Evolutionary conservation across 2,329 filamentous ascomycete species (phyloP), one percentile per base, ranked within the genome.

Genomic region (Penicillium sp.): DNA sequence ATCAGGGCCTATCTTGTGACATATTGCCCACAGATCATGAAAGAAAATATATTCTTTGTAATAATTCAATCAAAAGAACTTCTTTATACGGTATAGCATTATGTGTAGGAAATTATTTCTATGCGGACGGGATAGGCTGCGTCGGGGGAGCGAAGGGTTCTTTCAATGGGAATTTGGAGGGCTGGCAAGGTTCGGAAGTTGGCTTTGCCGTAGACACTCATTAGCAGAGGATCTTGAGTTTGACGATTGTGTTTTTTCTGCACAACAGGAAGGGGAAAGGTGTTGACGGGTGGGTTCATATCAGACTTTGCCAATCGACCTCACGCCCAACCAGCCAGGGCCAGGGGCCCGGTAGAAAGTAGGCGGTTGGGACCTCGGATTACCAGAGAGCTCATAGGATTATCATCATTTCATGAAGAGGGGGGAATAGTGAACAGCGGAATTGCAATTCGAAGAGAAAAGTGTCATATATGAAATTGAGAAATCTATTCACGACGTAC

Each of bases 241-340:
- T 28, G 24, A 28, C 24, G 24, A 28, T 28, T 28, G 24, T 5
- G 5, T 28, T 28, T 5, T 28, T 10, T 28, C 24, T 28, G 5
- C 24, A 34, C 3, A n/a, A n/a, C 16, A 34, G 33, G 13, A 34
- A n/a, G 33, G 33, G 13, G 14, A 8, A 7, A 37, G 14, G 16
- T 11, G 19, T 7, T 40, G 21, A 26, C n/a, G n/a, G n/a, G n/a
- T 24, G 21, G 7, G 21, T 11, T 42, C 36, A 52, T 55, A 66
- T 76, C 74, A 76, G 74, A 76, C 69, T 75, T 73, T 76, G 73
- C 74, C 74, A 70, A 68, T 67, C 58, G 46, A 72, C 73, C 72
- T 71, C 75, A 77, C 65, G 68, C 75, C 71, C 73, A 60, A 75
- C 74, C 75, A 76, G 73, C 74, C 55, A 48, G 39, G 36, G 55